Evolutionary conservation across 2,329 filamentous ascomycete genomes (phyloP).

Genomic region (Colletotrichum salicis): DNA sequence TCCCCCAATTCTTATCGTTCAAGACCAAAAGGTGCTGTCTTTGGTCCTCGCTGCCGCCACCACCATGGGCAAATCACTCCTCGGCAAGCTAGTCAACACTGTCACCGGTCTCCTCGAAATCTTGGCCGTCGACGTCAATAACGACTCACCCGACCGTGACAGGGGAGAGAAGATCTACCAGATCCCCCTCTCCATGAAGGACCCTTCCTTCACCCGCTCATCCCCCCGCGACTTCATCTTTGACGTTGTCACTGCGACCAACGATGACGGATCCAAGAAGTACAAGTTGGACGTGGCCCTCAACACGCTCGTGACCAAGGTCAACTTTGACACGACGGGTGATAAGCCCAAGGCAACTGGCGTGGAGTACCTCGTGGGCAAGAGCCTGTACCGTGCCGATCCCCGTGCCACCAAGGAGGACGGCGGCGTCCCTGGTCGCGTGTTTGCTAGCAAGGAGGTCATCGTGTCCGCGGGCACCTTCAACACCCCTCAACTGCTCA

Average conservation of each 20-base stretch:
- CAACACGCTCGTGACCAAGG: slow-evolving; percentile 50
- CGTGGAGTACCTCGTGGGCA: slow-evolving; percentile 53
- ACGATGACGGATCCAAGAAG: slow-evolving; percentile 51
- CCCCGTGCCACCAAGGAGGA: slow-evolving; percentile 44
- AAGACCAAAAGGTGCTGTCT: slow-evolving; percentile 22
- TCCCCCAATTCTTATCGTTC: background rate
- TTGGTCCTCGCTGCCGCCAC: slow-evolving; percentile 23
- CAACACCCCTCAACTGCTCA: slow-evolving; percentile 62
- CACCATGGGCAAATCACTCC: slow-evolving; percentile 15
- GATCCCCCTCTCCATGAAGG: slow-evolving; percentile 58
- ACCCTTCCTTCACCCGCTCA: slow-evolving; percentile 53
- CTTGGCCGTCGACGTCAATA: slow-evolving; percentile 12
- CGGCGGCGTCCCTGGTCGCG: slow-evolving; percentile 13
- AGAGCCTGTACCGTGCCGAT: slow-evolving; percentile 55
- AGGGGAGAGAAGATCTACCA: slow-evolving; percentile 35
- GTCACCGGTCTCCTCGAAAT: slow-evolving; percentile 8
- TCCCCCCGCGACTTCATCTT: slow-evolving; percentile 59
- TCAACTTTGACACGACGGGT: slow-evolving; percentile 47
- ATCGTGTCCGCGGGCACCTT: slow-evolving; percentile 61
- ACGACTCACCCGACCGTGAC: slow-evolving; percentile 4
- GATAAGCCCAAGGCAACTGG: slow-evolving; percentile 49
- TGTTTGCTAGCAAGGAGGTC: slow-evolving; percentile 53
- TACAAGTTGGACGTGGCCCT: slow-evolving; percentile 48
- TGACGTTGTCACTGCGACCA: slow-evolving; percentile 41
- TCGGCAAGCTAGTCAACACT: slow-evolving; percentile 8